A percentile compares a stretch with the other conserved stretches of the same genome.
phyloP scores from a whole-genome alignment of 129 eudicot species.

The Glebionis coronaria region DNA sequence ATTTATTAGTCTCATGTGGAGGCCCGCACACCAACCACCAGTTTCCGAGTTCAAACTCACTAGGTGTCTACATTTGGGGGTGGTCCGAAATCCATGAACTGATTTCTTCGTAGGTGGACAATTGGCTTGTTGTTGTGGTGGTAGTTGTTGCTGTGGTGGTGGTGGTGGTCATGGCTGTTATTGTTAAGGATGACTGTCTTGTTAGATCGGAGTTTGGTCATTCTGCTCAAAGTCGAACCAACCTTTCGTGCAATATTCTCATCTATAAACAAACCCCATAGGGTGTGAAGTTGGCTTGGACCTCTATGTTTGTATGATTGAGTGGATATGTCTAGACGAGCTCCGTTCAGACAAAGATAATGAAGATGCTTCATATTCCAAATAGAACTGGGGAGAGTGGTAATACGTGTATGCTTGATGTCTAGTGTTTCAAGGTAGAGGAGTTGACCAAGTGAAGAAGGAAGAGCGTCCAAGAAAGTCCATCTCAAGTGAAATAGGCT shows the following conservation, averaged over 20 bases:
- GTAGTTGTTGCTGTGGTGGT: not conserved
- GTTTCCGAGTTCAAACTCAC: too few species aligned
- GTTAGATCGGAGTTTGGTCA: conserved; percentile 32
- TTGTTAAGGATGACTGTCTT: conserved; percentile 20
- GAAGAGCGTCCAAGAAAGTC: conserved; percentile 36
- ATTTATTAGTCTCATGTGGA: too few species aligned
- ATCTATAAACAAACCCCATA: conserved; percentile 32
- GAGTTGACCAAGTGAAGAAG: conserved; percentile 33
- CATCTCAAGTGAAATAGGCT: conserved; percentile 28
- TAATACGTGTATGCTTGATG: conserved; percentile 35
- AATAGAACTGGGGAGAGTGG: conserved; percentile 34
- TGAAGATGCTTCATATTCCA: conserved; percentile 33
- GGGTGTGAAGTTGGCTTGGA: conserved; percentile 33
- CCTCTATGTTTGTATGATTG: conserved; percentile 15
- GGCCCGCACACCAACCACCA: too few species aligned
- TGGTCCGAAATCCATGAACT: too few species aligned
- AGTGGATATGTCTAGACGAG: conserved; percentile 21
- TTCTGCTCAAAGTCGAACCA: conserved; percentile 18
- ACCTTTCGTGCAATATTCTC: conserved; percentile 23
- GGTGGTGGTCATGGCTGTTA: conserved; percentile 12
- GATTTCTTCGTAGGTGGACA: not conserved
- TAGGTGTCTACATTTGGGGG: too few species aligned
- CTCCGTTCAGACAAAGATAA: conserved; percentile 32
- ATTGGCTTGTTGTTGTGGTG: conserved; percentile 18
- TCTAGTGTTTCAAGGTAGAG: conserved; percentile 34